These are phyloP conservation scores for Fusarium fujikuroi DNA, from an alignment of 2,329 filamentous ascomycete species.

Conservation along the genomic window DNA sequence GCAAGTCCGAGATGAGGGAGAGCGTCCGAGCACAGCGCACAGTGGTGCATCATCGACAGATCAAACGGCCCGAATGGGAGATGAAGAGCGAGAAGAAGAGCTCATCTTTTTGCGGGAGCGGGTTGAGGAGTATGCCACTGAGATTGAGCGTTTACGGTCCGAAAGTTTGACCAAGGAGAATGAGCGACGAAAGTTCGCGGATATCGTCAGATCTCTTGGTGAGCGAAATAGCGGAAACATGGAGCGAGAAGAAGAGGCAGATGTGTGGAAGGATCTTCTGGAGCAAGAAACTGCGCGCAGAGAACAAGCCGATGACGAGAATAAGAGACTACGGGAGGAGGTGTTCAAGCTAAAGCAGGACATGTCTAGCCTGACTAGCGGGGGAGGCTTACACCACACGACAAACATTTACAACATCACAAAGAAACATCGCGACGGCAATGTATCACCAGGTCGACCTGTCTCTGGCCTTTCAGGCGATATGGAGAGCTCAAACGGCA, in stretches of 20 bases:
- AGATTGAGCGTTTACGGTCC: conserved; percentile 83
- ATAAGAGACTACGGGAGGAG: conserved; percentile 84
- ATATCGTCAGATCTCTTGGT: conserved; percentile 72
- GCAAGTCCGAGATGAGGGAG: conserved; percentile 74
- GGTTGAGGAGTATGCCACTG: conserved; percentile 83
- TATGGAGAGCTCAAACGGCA: conserved; percentile 61
- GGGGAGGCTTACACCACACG: conserved; percentile 62
- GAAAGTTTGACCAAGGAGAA: conserved; percentile 83
- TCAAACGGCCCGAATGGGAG: conserved; percentile 64
- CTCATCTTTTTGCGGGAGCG: conserved; percentile 85
- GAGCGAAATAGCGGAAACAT: conserved; percentile 61
- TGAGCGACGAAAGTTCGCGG: conserved; percentile 87
- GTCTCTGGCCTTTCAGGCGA: conserved; percentile 62
- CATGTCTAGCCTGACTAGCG: conserved; percentile 54
- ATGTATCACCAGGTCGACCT: conserved; percentile 61
- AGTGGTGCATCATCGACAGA: conserved; percentile 68
- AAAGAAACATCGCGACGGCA: conserved; percentile 62
- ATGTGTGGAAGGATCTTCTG: conserved; percentile 94
- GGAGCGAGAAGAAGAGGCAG: conserved; percentile 71
- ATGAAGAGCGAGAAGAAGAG: conserved; percentile 84
- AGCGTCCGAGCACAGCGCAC: conserved; percentile 68
- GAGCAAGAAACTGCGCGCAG: conserved; percentile 90
- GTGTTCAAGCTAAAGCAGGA: conserved; percentile 77
- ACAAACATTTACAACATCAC: conserved; percentile 75
- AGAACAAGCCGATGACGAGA: conserved; percentile 92